Evolutionary conservation across 257 asterid species (phyloP).

Genomic region (Solanum okadae): DNA sequence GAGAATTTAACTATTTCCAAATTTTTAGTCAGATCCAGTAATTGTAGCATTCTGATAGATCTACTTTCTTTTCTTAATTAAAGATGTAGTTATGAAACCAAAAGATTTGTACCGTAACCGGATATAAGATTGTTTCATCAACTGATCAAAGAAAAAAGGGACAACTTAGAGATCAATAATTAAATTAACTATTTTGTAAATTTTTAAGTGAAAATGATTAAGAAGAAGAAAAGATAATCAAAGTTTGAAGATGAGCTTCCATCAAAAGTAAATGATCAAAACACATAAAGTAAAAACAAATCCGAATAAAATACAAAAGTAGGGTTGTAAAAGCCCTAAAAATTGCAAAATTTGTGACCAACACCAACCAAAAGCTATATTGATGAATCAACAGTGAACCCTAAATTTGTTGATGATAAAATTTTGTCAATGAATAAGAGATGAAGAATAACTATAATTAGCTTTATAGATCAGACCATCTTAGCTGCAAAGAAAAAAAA

Average conservation of each 20-base stretch:
- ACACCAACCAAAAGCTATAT: not conserved
- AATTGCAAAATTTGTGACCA: not conserved
- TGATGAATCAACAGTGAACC: not conserved
- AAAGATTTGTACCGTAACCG: slow-evolving; percentile 12
- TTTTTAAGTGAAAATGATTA: not conserved
- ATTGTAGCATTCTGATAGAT: not conserved
- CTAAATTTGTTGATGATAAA: not conserved
- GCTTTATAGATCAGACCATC: not conserved
- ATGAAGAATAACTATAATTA: not conserved
- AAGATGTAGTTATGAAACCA: not conserved
- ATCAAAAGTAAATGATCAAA: not conserved
- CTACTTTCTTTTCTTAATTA: not conserved
- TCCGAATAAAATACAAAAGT: not conserved
- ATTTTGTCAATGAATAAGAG: not conserved
- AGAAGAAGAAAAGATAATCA: not conserved
- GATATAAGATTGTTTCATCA: slow-evolving; percentile 18
- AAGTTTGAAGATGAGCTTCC: not conserved
- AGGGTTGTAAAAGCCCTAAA: not conserved
- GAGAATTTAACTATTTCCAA: not conserved
- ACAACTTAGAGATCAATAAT: not conserved
- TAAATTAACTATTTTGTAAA: not conserved
- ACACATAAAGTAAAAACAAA: not conserved
- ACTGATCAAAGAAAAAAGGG: not conserved
- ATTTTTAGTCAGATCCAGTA: not conserved
- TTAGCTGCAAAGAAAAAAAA: not conserved